These are phyloP conservation scores for Alternaria ethzedia DNA, from an alignment of 2,329 filamentous ascomycete species.

Conservation along the genomic window DNA sequence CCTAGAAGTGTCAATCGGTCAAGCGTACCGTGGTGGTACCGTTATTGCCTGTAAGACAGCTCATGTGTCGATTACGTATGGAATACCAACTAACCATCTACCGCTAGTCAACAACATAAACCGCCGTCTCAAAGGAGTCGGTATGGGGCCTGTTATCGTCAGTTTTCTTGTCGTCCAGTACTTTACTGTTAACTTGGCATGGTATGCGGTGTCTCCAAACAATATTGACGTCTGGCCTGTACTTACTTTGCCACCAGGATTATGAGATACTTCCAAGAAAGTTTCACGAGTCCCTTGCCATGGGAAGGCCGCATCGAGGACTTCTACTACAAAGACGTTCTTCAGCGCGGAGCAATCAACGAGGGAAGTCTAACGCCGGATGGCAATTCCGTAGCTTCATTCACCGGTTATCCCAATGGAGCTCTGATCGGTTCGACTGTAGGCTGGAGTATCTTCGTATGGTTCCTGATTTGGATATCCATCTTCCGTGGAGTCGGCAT, in stretches of 20 bases:
- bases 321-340: slow-evolving; percentile 59
- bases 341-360: slow-evolving; percentile 55
- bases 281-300: slow-evolving; percentile 62
- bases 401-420: slow-evolving; percentile 56
- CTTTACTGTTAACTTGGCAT: slow-evolving; percentile 63
- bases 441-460: slow-evolving; percentile 64
- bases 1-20: slow-evolving; percentile 60
- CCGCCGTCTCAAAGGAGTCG: slow-evolving; percentile 60
- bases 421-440: slow-evolving; percentile 62
- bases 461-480: slow-evolving; percentile 66
- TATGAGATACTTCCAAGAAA: slow-evolving; percentile 64
- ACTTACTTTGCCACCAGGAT: slow-evolving; percentile 45
- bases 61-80: neutral
- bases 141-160: slow-evolving; percentile 60
- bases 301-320: slow-evolving; percentile 60
- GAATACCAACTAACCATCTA: neutral
- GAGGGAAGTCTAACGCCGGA: slow-evolving; percentile 45
- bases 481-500: slow-evolving; percentile 66
- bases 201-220: slow-evolving; percentile 22
- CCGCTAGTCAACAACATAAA: slow-evolving; percentile 54
- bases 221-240: neutral
- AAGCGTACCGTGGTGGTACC: slow-evolving; percentile 63
- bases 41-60: slow-evolving; percentile 55
- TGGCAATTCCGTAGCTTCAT: slow-evolving; percentile 51
- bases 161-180: slow-evolving; percentile 61